Evolutionary conservation across 768 basidiomycete species (phyloP), one percentile per base, ranked within the genome.

Genomic region (Suillus sp.): DNA sequence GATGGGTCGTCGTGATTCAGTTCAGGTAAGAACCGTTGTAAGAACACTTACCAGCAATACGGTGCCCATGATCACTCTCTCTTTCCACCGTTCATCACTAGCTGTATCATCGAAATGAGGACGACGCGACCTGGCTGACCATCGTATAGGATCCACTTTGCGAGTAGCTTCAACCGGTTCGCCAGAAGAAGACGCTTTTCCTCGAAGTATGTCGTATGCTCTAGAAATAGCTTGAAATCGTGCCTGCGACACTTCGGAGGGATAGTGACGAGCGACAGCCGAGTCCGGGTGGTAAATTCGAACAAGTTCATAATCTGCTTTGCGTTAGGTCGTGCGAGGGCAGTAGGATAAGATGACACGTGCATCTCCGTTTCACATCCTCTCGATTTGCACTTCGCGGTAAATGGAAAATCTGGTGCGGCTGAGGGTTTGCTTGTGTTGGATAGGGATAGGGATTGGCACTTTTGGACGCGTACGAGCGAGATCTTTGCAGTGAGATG

Each of bases 271-370:
- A 25, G 78, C 78, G 25, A 77, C 53, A 27, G 80, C 78, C 47
- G 88, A 88, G 72, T 93, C 91, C 3, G 91, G 91, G 72, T 93
- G 91, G 73, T 92, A 91, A 62, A 91, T 80, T 45, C 87, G 81
- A 37, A 92, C 91, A 51, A 93, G 89, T 66, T 92, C 91, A 69
- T 86, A 91, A 74, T 92, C 91, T 93, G 66, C 18, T 34, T 40
- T 38, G 25, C 6, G 55, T 57, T 40, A 57, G 37, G 55, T 20
- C 8, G 47, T 37, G 48, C 27, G 4, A 27, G 50, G 45, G 65
- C 32, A 65, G 66, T 61, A n/a, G 60, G 55, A 38, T 34, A 37
- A 43, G 0, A 22, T 13, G 47, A 34, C 32, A 34, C 48, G 61
- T 16, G 58, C 86, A 88, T 68, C 86, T 78, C 32, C 80, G 75